Conservation (phyloP, 2,329 filamentous ascomycete species). For the Byssochlamys sp. region DNA sequence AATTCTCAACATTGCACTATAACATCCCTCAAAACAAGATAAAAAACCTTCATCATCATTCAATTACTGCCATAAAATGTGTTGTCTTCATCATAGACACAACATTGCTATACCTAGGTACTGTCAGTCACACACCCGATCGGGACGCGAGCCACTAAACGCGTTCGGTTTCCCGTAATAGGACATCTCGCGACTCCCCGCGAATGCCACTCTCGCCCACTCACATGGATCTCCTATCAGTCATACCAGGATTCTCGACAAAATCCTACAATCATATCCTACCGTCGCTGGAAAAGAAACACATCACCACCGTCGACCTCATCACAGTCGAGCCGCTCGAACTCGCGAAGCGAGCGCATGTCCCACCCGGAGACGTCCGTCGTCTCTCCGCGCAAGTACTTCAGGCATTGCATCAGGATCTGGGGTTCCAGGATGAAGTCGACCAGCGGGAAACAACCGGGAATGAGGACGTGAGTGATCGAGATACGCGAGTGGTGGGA, state of each 20-base stretch:
- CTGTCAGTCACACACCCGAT: neutral
- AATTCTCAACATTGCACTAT: too few relatives aligned
- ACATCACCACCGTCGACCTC: constrained; percentile 71
- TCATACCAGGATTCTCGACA: constrained; percentile 70
- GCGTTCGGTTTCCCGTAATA: constrained; percentile 7
- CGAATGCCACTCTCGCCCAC: constrained; percentile 7
- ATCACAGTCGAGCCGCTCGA: constrained; percentile 73
- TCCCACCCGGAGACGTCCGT: constrained; percentile 72
- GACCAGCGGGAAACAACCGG: constrained; percentile 2
- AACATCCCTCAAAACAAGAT: too few relatives aligned
- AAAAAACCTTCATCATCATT: too few relatives aligned
- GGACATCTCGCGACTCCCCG: constrained; percentile 6
- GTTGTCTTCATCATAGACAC: too few relatives aligned
- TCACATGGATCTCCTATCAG: constrained; percentile 61
- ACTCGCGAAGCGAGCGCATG: constrained; percentile 72
- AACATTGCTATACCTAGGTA: too few relatives aligned
- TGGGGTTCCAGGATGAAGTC: constrained; percentile 31
- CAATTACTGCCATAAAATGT: too few relatives aligned
- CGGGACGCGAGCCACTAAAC: neutral
- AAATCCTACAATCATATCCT: constrained; percentile 64
- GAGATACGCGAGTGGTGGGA: constrained; percentile 7
- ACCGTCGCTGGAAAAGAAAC: constrained; percentile 66
- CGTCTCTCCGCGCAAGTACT: constrained; percentile 61
- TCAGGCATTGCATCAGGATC: constrained; percentile 56
- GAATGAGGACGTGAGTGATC: constrained; percentile 14